These are phyloP conservation scores for Peronospora farinosa DNA, from an alignment of 352 stramenopile species.

Conservation along the genomic window DNA sequence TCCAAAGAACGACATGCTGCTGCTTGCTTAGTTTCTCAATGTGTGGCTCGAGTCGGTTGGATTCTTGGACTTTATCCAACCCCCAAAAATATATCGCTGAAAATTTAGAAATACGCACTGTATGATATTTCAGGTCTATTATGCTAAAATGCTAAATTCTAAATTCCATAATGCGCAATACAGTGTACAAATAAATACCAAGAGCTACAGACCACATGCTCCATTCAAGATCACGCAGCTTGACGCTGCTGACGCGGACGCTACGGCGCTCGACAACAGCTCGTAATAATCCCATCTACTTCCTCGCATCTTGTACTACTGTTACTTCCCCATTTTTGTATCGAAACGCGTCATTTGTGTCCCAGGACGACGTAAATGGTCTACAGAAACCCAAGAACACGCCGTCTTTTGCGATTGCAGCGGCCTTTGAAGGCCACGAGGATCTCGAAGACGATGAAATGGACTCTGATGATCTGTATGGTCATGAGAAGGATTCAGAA, in stretches of 20 bases:
- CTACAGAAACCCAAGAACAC: conserved; percentile 14
- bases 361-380: background rate
- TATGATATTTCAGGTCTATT: no score
- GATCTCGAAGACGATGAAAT: conserved; percentile 31
- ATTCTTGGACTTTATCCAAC: no score
- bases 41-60: no score
- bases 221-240: conserved; percentile 8
- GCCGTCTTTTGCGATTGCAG: conserved; percentile 49
- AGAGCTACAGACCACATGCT: conserved; percentile 11
- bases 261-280: conserved; percentile 6
- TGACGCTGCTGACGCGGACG: conserved; percentile 17
- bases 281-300: background rate
- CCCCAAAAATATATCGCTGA: no score
- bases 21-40: no score
- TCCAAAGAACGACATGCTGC: conserved; percentile 74
- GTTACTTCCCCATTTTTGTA: background rate
- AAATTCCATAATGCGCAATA: background rate
- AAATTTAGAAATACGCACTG: no score
- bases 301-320: background rate
- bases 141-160: no score
- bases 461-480: conserved; percentile 16
- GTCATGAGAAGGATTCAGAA: conserved; percentile 13
- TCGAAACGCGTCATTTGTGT: conserved; percentile 19
- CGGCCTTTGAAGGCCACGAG: conserved; percentile 50
- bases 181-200: background rate